Base-by-base conservation (phyloP, 352 stramenopile genomes). In the Hyphochytrium catenoides region DNA sequence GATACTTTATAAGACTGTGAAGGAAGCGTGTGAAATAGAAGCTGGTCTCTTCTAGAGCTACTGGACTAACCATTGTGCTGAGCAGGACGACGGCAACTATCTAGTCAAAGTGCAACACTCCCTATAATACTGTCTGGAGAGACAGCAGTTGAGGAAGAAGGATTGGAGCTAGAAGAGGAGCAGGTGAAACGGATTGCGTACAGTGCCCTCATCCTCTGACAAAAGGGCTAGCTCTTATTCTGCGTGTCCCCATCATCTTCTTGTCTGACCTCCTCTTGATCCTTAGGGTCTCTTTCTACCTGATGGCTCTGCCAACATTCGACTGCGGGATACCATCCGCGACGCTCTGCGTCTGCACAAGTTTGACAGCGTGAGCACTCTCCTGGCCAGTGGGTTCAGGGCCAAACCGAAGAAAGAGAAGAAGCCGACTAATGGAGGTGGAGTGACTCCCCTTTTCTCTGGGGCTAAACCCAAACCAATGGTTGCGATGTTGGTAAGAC, bases 301-400 rank as follows among this genome's bases (percentile, higher is more conserved):
- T 0, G 73, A 89, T 36, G 75, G 75, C 17, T 69, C 63, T 25
- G 70, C 60, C 35, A 84, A 83, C 51, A 75, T 59, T 37, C 75
- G 68, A 27, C 52, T 90, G 17, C 58, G 75, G 7, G 67, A 84
- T 37, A 83, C 64, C 14, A 77, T 86, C 23, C 59, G 62, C 7
- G 51, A 57, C 3, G 66, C 69, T 2, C 53, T 89, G 3, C 62
- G 72, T 20, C 57, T 79, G 3, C 83, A 68, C 17, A 79, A 81
- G 47, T 91, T 88, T 42, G 75, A 91, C 51, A 88, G 72, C 1
- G 63, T 89, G 15, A 6, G 14, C 4, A 5, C 33, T 15, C 33
- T 36, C 4, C 5, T 43, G 5, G 36, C 43, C 9, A 20, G 21
- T 8, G 12, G 28, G 9, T 3, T 45, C 8, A 40, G 11, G 9